Evolutionary conservation across 495 filamentous ascomycete species (phyloP).

Genomic region (Penicillium flavigenum): DNA sequence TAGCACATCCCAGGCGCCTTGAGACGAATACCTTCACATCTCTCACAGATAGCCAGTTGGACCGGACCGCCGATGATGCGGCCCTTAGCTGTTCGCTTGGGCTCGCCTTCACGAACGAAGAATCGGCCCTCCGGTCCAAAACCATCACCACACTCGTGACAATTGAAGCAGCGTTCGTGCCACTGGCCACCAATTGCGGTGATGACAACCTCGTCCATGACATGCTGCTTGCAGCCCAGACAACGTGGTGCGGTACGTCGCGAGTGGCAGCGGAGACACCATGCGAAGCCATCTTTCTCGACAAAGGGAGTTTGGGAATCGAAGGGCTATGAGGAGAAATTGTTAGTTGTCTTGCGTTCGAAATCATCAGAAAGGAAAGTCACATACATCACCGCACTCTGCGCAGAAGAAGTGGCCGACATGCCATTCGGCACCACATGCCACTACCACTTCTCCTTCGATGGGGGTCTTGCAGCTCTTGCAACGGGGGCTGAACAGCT

Average conservation of each 20-base stretch:
- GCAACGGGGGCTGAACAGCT: constrained; percentile 87
- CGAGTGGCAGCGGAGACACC: constrained; percentile 92
- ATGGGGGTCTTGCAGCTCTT: constrained; percentile 99
- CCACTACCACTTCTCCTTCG: constrained; percentile 89
- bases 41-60: constrained; percentile 59
- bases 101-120: constrained; percentile 58
- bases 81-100: constrained; percentile 51
- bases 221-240: constrained; percentile 76
- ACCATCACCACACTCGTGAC: constrained; percentile 62
- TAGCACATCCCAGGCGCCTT: constrained; percentile 50
- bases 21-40: constrained; percentile 62
- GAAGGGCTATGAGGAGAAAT: constrained; percentile 57
- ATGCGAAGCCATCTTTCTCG: constrained; percentile 98
- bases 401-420: constrained; percentile 99
- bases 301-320: constrained; percentile 80
- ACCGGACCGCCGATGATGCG: constrained; percentile 50
- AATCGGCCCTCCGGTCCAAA: constrained; percentile 63
- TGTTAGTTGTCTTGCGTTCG: not conserved
- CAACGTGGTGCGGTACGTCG: constrained; percentile 88
- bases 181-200: constrained; percentile 87
- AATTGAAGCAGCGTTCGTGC: constrained; percentile 91
- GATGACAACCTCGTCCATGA: constrained; percentile 83
- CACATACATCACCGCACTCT: constrained; percentile 83
- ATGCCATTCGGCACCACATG: constrained; percentile 93
- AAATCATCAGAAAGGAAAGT: not conserved